phyloP scores from a whole-genome alignment of 257 asterid species.

The Nicotiana tomentosiformis region DNA sequence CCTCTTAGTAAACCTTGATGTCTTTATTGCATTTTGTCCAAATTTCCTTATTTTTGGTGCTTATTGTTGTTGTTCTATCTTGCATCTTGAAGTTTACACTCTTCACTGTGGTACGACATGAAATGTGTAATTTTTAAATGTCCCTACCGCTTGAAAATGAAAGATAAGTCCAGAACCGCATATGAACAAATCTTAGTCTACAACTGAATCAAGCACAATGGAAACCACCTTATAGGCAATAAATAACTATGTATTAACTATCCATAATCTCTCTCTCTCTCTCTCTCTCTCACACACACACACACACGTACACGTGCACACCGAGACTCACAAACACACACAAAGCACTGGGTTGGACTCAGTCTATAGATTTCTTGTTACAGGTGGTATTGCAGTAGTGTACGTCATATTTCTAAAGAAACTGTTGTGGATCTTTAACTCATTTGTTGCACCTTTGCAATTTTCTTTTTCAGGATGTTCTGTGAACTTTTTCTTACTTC shows the following conservation, averaged over 20 bases:
- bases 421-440: neutral
- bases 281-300: neutral
- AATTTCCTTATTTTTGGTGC: neutral
- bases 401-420: neutral
- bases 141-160: neutral
- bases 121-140: neutral
- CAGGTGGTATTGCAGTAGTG: neutral
- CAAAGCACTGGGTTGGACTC: neutral
- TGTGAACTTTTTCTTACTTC: neutral
- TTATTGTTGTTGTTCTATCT: neutral
- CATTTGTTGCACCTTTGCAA: neutral
- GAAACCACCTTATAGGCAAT: neutral
- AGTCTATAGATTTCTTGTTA: neutral
- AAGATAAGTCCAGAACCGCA: neutral
- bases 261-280: slow-evolving; percentile 1
- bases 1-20: neutral
- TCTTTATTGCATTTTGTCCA: neutral
- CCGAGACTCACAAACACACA: neutral
- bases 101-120: neutral
- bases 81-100: neutral
- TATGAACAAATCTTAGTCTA: neutral
- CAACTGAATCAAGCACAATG: neutral
- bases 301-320: too few relatives aligned
- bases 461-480: neutral
- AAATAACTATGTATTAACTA: neutral